phyloP scores from a whole-genome alignment of 768 basidiomycete species.

The Exidia glandulosa region DNA sequence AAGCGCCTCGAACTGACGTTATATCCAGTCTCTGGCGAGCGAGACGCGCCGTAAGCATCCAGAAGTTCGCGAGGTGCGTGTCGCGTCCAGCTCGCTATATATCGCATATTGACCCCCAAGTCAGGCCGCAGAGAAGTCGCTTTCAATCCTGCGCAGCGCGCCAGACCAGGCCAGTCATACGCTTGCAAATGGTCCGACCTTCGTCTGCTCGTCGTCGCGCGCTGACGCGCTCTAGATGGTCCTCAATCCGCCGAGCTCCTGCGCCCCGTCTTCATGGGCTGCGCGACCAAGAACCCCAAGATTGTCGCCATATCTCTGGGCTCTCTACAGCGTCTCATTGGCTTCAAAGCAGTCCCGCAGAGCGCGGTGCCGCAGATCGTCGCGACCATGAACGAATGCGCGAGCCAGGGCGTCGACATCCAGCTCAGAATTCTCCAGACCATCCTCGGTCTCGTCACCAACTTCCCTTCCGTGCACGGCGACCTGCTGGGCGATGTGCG shows the following conservation, averaged over 20 bases:
- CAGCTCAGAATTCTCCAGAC: conserved; percentile 91
- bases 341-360: conserved; percentile 74
- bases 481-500: conserved; percentile 69
- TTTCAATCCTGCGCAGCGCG: conserved; percentile 68
- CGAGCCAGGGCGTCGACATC: conserved; percentile 93
- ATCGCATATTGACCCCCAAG: conserved; percentile 1
- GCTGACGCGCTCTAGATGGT: conserved; percentile 37
- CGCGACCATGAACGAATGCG: conserved; percentile 73
- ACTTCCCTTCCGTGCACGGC: conserved; percentile 75
- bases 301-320: conserved; percentile 87
- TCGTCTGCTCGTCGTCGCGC: neutral
- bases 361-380: conserved; percentile 71
- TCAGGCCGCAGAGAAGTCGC: conserved; percentile 79
- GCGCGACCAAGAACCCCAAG: conserved; percentile 86
- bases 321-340: conserved; percentile 82
- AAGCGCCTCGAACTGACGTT: neutral
- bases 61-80: conserved; percentile 80
- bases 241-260: conserved; percentile 74
- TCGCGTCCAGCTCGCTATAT: conserved; percentile 1
- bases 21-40: conserved; percentile 61
- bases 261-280: conserved; percentile 86
- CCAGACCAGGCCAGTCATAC: conserved; percentile 59
- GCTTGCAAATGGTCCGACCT: conserved; percentile 56
- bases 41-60: conserved; percentile 85
- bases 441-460: conserved; percentile 80